Percentiles rank a stretch among this genome's conserved stretches.
Conservation (phyloP, 2,329 filamentous ascomycete genomes). For the Aspergillus viridinutans region DNA sequence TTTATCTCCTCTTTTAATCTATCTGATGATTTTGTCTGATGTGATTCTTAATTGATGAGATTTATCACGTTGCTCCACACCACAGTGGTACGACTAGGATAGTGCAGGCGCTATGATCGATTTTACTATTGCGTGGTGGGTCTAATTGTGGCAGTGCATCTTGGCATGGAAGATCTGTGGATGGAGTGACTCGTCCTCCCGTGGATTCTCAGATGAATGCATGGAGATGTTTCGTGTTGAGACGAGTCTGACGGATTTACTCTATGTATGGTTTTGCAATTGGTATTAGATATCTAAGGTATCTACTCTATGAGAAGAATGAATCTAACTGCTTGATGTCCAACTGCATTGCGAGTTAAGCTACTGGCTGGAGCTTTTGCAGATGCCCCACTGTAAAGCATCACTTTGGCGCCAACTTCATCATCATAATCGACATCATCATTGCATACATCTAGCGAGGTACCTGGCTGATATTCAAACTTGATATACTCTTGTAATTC, state of each 20-base stretch:
- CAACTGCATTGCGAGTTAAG: neutral
- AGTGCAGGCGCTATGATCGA: neutral
- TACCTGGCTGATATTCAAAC: neutral
- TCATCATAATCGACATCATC: neutral
- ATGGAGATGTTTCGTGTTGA: too few relatives aligned
- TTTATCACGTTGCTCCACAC: neutral
- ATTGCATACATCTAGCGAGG: neutral
- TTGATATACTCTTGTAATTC: neutral
- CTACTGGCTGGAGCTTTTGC: neutral
- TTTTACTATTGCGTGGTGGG: neutral
- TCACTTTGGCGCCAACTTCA: neutral
- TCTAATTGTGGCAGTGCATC: neutral
- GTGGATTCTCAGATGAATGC: neutral
- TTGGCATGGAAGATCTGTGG: neutral
- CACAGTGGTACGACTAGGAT: neutral
- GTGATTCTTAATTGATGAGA: neutral
- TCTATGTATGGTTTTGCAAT: too few relatives aligned
- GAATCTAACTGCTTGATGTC: neutral
- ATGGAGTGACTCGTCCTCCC: neutral
- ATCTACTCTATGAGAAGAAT: too few relatives aligned
- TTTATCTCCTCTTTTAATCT: too few relatives aligned
- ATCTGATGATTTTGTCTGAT: neutral
- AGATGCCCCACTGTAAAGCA: neutral
- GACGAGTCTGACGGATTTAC: too few relatives aligned
- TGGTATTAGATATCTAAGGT: too few relatives aligned